Percentiles rank a stretch among this genome's conserved stretches.
Conservation (phyloP, 2,329 filamentous ascomycete genomes). For the Phaeophleospora eucalypticola region DNA sequence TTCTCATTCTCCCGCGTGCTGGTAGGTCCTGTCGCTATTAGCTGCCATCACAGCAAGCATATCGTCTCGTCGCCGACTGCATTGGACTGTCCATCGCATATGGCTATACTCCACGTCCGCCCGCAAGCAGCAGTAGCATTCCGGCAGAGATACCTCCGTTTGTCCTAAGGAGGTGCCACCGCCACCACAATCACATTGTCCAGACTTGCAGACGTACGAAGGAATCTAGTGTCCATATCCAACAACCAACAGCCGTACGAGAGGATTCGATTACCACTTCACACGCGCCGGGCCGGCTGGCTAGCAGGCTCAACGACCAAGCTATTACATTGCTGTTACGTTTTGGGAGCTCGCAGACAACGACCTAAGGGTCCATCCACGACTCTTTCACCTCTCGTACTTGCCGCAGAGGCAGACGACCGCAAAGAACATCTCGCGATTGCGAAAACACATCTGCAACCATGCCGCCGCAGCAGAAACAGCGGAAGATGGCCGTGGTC, state of each 20-base stretch:
- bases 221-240: too few relatives aligned
- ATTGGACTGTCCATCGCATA: too few relatives aligned
- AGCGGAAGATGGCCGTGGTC: constrained; percentile 92
- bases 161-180: not conserved
- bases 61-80: too few relatives aligned
- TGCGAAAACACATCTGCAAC: too few relatives aligned
- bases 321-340: constrained; percentile 4
- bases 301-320: constrained; percentile 2
- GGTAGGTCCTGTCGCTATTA: too few relatives aligned
- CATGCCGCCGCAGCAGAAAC: constrained; percentile 73
- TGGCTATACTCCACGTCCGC: too few relatives aligned
- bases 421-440: not conserved
- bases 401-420: not conserved
- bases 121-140: too few relatives aligned
- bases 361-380: not conserved
- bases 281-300: not conserved
- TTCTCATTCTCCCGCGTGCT: too few relatives aligned
- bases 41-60: too few relatives aligned
- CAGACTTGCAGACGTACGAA: too few relatives aligned
- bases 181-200: not conserved
- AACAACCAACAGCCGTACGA: not conserved
- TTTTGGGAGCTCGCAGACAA: not conserved
- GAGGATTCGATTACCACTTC: not conserved
- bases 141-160: not conserved
- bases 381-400: too few relatives aligned